Evolutionary conservation across 495 filamentous ascomycete species (phyloP).

Genomic region (Penicillium samsonianum): DNA sequence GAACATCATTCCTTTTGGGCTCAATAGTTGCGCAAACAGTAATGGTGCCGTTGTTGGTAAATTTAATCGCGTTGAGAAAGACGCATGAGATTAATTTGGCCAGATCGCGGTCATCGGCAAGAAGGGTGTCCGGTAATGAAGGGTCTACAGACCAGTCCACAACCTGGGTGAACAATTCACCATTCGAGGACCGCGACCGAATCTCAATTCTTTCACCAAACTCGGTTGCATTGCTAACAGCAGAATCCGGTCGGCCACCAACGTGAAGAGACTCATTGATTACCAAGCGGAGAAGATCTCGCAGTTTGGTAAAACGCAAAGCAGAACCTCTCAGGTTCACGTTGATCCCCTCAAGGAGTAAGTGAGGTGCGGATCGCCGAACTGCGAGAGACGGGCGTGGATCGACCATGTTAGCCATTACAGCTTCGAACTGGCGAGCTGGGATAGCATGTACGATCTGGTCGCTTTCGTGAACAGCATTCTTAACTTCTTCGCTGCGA

Average conservation of each 20-base stretch:
- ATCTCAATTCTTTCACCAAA: conserved; percentile 70
- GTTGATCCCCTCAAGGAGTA: conserved; percentile 49
- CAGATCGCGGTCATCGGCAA: conserved; percentile 72
- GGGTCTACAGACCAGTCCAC: conserved; percentile 70
- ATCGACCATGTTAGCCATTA: conserved; percentile 44
- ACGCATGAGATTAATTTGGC: conserved; percentile 73
- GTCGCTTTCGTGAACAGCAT: conserved; percentile 52
- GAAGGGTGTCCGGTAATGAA: conserved; percentile 63
- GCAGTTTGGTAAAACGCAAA: conserved; percentile 60
- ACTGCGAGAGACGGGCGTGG: conserved; percentile 44
- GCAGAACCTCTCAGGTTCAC: conserved; percentile 41
- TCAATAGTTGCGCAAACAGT: conserved; percentile 56
- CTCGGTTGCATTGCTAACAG: conserved; percentile 58
- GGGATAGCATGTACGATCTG: conserved; percentile 46
- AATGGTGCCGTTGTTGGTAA: conserved; percentile 71
- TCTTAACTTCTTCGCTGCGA: conserved; percentile 51
- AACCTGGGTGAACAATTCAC: conserved; percentile 56
- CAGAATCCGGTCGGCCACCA: conserved; percentile 73
- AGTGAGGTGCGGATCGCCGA: conserved; percentile 44
- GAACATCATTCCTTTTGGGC: conserved; percentile 53
- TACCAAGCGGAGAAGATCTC: conserved; percentile 66
- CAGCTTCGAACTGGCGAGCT: conserved; percentile 43
- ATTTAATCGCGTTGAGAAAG: conserved; percentile 78
- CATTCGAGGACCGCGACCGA: conserved; percentile 57
- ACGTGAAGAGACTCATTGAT: conserved; percentile 71